Base-by-base conservation (phyloP, 2,329 filamentous ascomycete species). In the Aspergillus jensenii region DNA sequence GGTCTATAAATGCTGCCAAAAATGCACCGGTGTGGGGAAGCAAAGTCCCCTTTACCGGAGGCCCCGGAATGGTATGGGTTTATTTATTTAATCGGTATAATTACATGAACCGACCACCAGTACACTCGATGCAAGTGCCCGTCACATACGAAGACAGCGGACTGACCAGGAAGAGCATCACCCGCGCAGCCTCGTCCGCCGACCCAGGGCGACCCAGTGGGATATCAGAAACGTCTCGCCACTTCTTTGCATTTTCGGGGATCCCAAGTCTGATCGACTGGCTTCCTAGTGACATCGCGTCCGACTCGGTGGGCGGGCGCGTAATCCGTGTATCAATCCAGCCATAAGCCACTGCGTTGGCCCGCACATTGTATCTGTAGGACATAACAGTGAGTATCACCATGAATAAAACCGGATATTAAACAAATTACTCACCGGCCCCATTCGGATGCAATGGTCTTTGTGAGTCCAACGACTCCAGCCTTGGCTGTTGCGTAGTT, bases 291-390 rank as follows among this genome's bases (percentile, higher is more conserved):
- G 19, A 15, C 3, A 21, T 25, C 1, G 37, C 37, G 5, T 40
- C 15, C 15, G 37, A 40, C 41, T 23, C 9, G 5, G 7, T 45
- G 7, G 41, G 41, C 14, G 58, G 55, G 7, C 41, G 52, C 12
- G 84, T 84, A 5, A 91, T 82, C 6, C 90, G 78, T 0, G 90
- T 93, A 67, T 85, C 75, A 65, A 93, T 92, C 70, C 88, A 83
- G 0, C 90, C 90, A 67, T 92, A 45, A 9, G 41, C 41, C 17
- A 45, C 41, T 12, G 41, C 41, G 12, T 45, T 45, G 7, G 21
- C 41, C 9, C 41, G n/a, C 5, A 45, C 41, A 6, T 21, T 45
- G 1, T 21, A 45, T 5, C 41, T 19, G 41, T 1, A 21, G 14
- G 2, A 6, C 1, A 25, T 7, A 45, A 45, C 14, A 15, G 19